Base-by-base conservation (phyloP, 2,329 filamentous ascomycete species). In the Xylariaceae sp. region DNA sequence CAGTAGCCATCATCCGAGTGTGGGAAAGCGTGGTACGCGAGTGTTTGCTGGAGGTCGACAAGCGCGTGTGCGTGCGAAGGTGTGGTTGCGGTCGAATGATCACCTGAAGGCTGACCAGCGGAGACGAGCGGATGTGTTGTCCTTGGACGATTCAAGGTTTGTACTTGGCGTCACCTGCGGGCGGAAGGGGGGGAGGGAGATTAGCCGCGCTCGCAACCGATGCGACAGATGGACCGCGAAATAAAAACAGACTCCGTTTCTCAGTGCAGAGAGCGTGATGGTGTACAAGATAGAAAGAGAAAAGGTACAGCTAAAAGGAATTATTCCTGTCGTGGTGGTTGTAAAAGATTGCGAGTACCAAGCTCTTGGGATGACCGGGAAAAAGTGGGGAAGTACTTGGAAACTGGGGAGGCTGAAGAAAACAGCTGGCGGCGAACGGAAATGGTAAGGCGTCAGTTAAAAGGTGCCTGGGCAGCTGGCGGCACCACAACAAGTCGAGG, bases 1-100 rank as follows among this genome's bases (percentile, higher is more conserved):
- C 66, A 59, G 67, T 64, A 66, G 68, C 68, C 68, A 71, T 71
- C 68, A 69, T 71, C 68, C 67, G 64, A 58, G 59, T 58, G 57
- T 61, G 56, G 50, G 16, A 35, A 47, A 29, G 48, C 52, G 44
- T 49, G 30, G 39, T 39, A 39, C 57, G 50, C 53, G 46, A 27
- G 16, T 23, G 16, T 24, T 16, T 32, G 7, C 4, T 42, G 23
- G 41, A 40, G 18, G 18, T 23, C 51, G 20, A 41, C 39, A 44
- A 40, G 45, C 39, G 54, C 39, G 49, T 37, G 47, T 20, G 50
- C 18, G 49, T 32, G 39, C 20, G 26, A 24, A 20, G 36, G 47
- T 27, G 39, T 27, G 27, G 36, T 20, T 33, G 44, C 43, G 15
- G 55, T 47, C 52, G 47, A 29, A 46, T 26, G 49, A 39, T 53